These are phyloP conservation scores for Echinosophora koreensis DNA, from an alignment of 306 rosid species.

Conservation along the genomic window DNA sequence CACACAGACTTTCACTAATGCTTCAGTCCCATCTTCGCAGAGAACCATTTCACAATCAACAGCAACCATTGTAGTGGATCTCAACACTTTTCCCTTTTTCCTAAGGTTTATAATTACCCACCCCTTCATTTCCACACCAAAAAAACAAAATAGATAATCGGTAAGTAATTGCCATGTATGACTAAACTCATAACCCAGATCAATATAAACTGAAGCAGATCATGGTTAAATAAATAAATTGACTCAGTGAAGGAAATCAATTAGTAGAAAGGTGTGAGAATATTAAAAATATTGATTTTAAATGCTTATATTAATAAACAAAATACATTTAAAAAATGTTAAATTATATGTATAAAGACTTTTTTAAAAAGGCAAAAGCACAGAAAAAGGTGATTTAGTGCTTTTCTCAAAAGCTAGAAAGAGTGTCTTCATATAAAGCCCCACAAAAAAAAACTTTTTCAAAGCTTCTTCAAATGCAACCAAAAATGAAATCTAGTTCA, in stretches of 20 bases:
- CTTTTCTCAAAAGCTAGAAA: background rate
- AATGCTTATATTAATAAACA: background rate
- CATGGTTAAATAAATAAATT: slow-evolving; percentile 5
- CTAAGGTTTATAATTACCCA: slow-evolving; percentile 72
- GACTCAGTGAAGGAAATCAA: background rate
- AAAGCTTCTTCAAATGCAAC: too few relatives aligned
- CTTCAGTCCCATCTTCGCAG: slow-evolving; percentile 89
- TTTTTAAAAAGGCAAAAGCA: background rate
- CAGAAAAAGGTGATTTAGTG: background rate
- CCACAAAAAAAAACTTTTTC: too few relatives aligned
- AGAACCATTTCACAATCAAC: slow-evolving; percentile 99
- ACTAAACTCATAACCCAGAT: background rate
- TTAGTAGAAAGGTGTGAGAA: slow-evolving; percentile 4
- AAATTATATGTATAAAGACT: background rate
- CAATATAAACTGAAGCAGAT: slow-evolving; percentile 29
- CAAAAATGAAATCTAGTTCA: background rate
- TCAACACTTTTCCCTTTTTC: slow-evolving; percentile 58
- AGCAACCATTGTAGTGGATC: slow-evolving; percentile 69
- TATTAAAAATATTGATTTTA: slow-evolving; percentile 23
- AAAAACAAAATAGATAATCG: slow-evolving; percentile 35
- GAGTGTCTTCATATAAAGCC: background rate
- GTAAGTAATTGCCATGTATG: slow-evolving; percentile 31
- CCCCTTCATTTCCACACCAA: slow-evolving; percentile 61
- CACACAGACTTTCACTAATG: slow-evolving; percentile 79
- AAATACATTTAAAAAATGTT: too few relatives aligned